Percentiles rank a stretch among this genome's conserved stretches.
phyloP scores from a whole-genome alignment of 768 basidiomycete genomes.

The Agaricus bisporus region DNA sequence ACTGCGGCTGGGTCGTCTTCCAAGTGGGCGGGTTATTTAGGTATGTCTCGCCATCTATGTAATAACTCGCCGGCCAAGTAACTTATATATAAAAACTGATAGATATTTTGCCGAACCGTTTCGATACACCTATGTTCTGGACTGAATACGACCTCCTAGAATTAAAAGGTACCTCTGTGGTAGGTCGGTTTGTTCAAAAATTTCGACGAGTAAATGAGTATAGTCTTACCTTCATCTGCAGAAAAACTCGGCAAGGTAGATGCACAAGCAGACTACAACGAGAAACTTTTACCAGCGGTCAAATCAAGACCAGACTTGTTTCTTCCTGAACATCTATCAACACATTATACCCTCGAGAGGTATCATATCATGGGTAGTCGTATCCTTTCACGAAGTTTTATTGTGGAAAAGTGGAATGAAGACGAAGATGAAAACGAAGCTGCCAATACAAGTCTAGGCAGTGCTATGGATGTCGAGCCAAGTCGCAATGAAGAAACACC shows the following conservation, averaged over 20 bases:
- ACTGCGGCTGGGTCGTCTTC: slow-evolving; percentile 54
- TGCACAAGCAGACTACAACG: slow-evolving; percentile 66
- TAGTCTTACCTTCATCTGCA: slow-evolving; percentile 22
- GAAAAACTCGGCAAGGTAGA: slow-evolving; percentile 85
- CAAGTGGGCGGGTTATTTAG: slow-evolving; percentile 67
- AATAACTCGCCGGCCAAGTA: background rate
- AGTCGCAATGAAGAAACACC: slow-evolving; percentile 25
- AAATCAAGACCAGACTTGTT: slow-evolving; percentile 71
- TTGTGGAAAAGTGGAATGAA: slow-evolving; percentile 55
- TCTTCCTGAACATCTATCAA: slow-evolving; percentile 32
- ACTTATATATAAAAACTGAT: background rate
- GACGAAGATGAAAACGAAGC: slow-evolving; percentile 27
- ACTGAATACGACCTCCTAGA: slow-evolving; percentile 60
- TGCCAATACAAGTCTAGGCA: slow-evolving; percentile 26
- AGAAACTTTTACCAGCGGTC: slow-evolving; percentile 66
- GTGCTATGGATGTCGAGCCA: slow-evolving; percentile 34
- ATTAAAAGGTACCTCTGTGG: slow-evolving; percentile 79
- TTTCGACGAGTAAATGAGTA: background rate
- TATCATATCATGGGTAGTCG: slow-evolving; percentile 91
- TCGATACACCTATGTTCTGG: slow-evolving; percentile 98
- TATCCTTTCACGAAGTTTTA: slow-evolving; percentile 90
- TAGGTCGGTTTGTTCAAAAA: slow-evolving; percentile 49
- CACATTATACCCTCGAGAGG: slow-evolving; percentile 58
- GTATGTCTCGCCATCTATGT: slow-evolving; percentile 25
- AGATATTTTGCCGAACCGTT: slow-evolving; percentile 65